Evolutionary conservation across 257 asterid species (phyloP).

Genomic region (Solanum appendiculatum): DNA sequence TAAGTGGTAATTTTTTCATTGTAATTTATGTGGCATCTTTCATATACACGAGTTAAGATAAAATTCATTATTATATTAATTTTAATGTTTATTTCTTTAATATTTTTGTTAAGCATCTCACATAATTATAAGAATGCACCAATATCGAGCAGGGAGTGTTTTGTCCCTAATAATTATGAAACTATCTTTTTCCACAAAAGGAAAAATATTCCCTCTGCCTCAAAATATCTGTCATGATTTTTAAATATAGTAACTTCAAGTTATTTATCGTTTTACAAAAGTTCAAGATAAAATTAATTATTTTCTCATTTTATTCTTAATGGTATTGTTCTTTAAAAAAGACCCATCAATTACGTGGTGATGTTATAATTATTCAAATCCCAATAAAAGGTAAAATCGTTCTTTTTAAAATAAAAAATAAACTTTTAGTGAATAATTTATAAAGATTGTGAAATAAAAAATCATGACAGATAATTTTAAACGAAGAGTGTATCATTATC

Average conservation of each 20-base stretch:
- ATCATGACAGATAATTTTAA: no score
- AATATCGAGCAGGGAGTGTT: neutral
- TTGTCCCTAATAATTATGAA: neutral
- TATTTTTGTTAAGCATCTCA: neutral
- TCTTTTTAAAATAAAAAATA: no score
- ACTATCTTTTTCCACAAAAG: neutral
- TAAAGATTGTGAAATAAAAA: accelerated
- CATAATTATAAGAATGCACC: neutral
- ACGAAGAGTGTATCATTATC: neutral
- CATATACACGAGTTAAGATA: neutral
- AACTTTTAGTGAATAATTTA: no score
- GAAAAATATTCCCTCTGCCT: neutral
- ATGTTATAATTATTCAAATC: neutral
- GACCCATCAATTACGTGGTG: neutral
- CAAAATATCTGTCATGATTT: no score
- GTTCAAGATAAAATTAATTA: no score
- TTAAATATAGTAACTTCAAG: no score
- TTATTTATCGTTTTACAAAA: no score
- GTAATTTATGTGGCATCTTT: neutral
- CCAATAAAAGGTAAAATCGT: no score
- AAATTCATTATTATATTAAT: neutral
- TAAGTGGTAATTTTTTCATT: neutral
- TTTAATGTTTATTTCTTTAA: neutral
- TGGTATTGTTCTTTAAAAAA: neutral
- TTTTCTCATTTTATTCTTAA: no score